Evolutionary conservation across 2,329 filamentous ascomycete genomes (phyloP), one percentile per base, ranked within the genome.

Genomic region (Arachnopeziza araneosa): DNA sequence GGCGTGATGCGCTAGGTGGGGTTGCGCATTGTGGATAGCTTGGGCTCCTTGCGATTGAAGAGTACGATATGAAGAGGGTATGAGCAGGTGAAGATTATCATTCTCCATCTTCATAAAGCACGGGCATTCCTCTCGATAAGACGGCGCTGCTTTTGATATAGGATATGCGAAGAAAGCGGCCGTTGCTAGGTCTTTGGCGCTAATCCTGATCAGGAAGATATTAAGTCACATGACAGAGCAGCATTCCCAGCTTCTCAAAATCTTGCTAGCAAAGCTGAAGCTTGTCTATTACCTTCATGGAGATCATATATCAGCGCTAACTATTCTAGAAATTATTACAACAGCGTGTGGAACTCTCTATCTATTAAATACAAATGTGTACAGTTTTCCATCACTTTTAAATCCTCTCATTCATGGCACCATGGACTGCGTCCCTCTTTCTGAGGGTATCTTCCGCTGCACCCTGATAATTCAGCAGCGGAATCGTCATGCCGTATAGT

Each of bases 401-500:
- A 8, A 56, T 22, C 49, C 50, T 54, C 22, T 58, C 50, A 54
- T 58, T 49, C 24, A 58, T 56, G 23, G 32, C 26, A 4, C 55
- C 58, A 5, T n/a, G 30, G 2, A 56, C 50, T 5, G 63, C 60
- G 60, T 67, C 64, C 52, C 61, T 54, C 57, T 65, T 67, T 56
- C 63, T 62, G 50, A 64, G 21, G 19, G 57, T 59, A 4, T 59
- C 23, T 26, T 67, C 61, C 10, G 64, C 64, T n/a, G 63, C 59
- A 10, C 62, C 66, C 19, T 56, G 50, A 59, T 69, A 68, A n/a
- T 52, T 54, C 55, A 73, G 57, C 6, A 54, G 32, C 14, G 95
- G 95, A n/a, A 99, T 86, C 1, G 91, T 87, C 54, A 99, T 78
- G 10, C 93, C 89, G 71, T 99, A 99, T 17, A 86, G 84, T 63